Evolutionary conservation across 1,139 yeast genomes (phyloP).

Genomic region (Wickerhamomyces sp.): DNA sequence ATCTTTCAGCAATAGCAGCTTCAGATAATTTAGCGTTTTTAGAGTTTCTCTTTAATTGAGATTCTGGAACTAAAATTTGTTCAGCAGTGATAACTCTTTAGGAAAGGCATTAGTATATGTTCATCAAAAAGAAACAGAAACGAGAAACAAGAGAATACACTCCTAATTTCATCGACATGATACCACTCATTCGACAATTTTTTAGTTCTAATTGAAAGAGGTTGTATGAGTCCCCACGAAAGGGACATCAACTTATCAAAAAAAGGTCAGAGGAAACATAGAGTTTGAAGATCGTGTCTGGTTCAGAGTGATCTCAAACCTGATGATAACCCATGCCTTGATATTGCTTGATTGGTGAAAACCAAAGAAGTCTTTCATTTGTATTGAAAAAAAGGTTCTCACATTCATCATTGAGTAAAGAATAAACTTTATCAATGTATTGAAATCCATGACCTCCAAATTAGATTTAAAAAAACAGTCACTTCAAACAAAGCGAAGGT

Average conservation of each 20-base stretch:
- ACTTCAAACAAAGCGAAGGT: neutral
- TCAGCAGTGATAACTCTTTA: conserved; percentile 29
- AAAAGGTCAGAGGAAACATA: conserved; percentile 25
- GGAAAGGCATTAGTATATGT: conserved; percentile 11
- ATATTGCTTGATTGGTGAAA: conserved; percentile 6
- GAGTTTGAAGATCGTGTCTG: conserved; percentile 18
- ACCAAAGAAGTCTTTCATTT: neutral
- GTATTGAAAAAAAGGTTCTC: conserved; percentile 1
- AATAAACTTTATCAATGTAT: conserved; percentile 18
- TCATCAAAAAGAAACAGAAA: conserved; percentile 1
- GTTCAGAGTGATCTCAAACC: conserved; percentile 11
- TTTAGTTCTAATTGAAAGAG: conserved; percentile 8
- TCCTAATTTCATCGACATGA: conserved; percentile 24
- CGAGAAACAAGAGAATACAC: neutral
- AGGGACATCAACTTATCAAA: neutral
- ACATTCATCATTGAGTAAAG: conserved; percentile 18
- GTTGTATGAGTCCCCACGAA: neutral
- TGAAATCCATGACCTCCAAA: too few relatives aligned
- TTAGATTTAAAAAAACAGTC: neutral
- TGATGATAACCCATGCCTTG: conserved; percentile 24
- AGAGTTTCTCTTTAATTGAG: conserved; percentile 92
- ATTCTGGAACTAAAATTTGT: conserved; percentile 69
- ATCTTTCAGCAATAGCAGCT: conserved; percentile 84
- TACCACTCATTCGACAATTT: conserved; percentile 26
- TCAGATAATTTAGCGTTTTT: conserved; percentile 84